These are phyloP conservation scores for Talaromyces verruculosus DNA, from an alignment of 2,329 filamentous ascomycete species.

Conservation along the genomic window DNA sequence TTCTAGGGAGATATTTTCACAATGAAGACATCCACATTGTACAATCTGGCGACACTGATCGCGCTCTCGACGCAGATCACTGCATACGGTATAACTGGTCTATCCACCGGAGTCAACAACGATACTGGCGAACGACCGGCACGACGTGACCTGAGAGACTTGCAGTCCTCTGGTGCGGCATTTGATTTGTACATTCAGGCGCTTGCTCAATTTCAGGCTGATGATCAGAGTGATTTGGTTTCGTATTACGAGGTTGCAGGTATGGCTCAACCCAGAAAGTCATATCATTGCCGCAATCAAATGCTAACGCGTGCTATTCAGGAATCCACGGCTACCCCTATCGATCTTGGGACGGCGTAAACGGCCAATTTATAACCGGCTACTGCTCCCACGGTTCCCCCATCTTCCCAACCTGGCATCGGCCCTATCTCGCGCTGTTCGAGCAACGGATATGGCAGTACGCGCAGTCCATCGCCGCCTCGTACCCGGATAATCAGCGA, in stretches of 20 bases:
- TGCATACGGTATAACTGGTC: constrained; percentile 29
- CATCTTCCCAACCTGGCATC: constrained; percentile 79
- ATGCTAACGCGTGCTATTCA: constrained; percentile 34
- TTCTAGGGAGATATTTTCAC: neutral
- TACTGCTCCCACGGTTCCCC: constrained; percentile 77
- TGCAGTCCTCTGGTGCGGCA: constrained; percentile 61
- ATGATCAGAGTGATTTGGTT: constrained; percentile 61
- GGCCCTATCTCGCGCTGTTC: constrained; percentile 69
- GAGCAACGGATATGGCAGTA: constrained; percentile 48
- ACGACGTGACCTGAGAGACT: constrained; percentile 67
- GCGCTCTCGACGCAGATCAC: neutral
- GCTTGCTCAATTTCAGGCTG: constrained; percentile 68
- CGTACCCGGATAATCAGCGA: constrained; percentile 49
- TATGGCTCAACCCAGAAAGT: constrained; percentile 33
- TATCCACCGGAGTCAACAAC: constrained; percentile 29
- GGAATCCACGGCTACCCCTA: constrained; percentile 79
- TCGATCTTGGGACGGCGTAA: constrained; percentile 56
- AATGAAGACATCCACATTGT: constrained; percentile 11
- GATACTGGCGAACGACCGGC: constrained; percentile 35
- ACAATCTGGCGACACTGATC: constrained; percentile 4
- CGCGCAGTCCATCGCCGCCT: constrained; percentile 40
- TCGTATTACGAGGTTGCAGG: constrained; percentile 80
- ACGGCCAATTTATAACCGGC: constrained; percentile 57
- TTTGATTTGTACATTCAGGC: constrained; percentile 75
- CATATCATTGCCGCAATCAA: neutral